Base-by-base conservation (phyloP, 148 eudicot genomes). In the Arbutus unedo region DNA sequence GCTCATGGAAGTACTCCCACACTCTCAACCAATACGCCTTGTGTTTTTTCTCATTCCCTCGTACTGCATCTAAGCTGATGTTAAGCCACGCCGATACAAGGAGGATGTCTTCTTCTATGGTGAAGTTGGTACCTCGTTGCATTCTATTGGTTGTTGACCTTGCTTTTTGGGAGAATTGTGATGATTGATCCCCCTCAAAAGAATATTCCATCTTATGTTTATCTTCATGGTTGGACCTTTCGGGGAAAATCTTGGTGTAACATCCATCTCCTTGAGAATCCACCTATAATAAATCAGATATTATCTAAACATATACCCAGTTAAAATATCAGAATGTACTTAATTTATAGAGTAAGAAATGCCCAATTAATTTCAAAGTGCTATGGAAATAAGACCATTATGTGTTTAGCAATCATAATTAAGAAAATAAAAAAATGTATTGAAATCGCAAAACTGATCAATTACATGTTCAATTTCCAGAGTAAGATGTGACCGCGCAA, bases 231-330 rank as follows among this genome's bases (percentile, higher is more conserved):
- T 66, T 25, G 71, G 71, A 66, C 4, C 71, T 66, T 66, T 4
- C 43, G 9, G 71, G 71, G 23, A 25, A 66, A 66, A 31, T 15
- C 2, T 66, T 31, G 71, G 43, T 31, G 44, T 25, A 5, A 15
- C 44, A 66, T 66, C 38, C 44, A 66, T 66, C 44, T 66, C 71
- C 71, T 25, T 66, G 71, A 66, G 71, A 66, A 31, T 66, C 71
- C 14, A 25, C 71, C 71, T 66, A 25, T 10, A 13, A 66, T 11
- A 66, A 25, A 25, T 11, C 44, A 66, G 71, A 10, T 31, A 31
- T 31, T 31, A 66, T 4, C 44, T 4, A 25, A 60, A 66, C 71
- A 60, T n/a, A 60, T 60, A 2, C 5, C 11, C 3, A 31, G 44
- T 66, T 4, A 31, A 31, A 66, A 66, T 66, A 41, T 23, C 44